phyloP scores from a whole-genome alignment of 306 rosid species.

The Rosa chinensis region DNA sequence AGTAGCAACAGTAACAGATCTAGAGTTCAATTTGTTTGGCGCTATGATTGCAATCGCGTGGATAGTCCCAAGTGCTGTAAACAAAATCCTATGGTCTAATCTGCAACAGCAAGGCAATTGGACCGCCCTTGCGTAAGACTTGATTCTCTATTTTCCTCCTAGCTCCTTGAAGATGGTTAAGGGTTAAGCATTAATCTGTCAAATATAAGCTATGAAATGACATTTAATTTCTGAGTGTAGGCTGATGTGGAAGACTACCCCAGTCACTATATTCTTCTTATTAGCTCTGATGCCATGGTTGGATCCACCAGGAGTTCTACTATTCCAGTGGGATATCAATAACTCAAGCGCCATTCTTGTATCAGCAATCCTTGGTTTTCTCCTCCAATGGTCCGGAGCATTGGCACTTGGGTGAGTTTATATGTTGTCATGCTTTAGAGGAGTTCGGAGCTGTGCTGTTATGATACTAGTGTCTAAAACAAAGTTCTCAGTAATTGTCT shows the following conservation, averaged over 20 bases:
- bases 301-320: conserved; percentile 90
- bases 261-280: conserved; percentile 74
- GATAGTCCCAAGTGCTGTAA: conserved; percentile 87
- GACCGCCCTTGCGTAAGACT: conserved; percentile 89
- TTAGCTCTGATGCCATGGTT: conserved; percentile 93
- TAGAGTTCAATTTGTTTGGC: conserved; percentile 83
- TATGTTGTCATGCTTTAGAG: conserved; percentile 5
- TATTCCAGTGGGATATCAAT: conserved; percentile 71
- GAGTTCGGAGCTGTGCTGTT: conserved; percentile 4
- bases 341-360: conserved; percentile 55
- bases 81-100: conserved; percentile 84
- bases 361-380: conserved; percentile 90
- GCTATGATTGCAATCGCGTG: conserved; percentile 67
- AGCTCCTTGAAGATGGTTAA: neutral
- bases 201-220: neutral
- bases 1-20: conserved; percentile 83
- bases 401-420: conserved; percentile 84
- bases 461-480: neutral
- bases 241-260: conserved; percentile 95
- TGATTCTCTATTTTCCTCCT: conserved; percentile 1
- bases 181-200: neutral
- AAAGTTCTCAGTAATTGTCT: neutral
- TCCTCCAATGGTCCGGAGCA: conserved; percentile 98
- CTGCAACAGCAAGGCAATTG: conserved; percentile 83
- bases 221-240: conserved; percentile 38